phyloP scores from a whole-genome alignment of 2,329 filamentous ascomycete species.

The Aspergillus neotritici region DNA sequence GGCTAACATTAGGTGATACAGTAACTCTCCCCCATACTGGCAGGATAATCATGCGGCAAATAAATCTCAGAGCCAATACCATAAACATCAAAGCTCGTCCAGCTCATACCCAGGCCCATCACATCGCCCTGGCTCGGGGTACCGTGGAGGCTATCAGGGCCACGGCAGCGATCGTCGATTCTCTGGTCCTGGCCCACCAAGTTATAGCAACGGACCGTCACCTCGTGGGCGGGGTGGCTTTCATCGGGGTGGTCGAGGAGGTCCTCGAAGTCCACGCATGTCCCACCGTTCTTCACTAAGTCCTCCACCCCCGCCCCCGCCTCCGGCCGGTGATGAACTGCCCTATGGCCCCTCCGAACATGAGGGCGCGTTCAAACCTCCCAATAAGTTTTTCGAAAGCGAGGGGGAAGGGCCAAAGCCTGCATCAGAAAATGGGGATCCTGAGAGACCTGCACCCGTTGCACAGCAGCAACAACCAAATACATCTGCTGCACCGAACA shows the following conservation, averaged over 20 bases:
- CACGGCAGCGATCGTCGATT: constrained; percentile 42
- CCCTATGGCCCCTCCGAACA: constrained; percentile 45
- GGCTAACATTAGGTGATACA: constrained; percentile 41
- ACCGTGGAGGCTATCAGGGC: constrained; percentile 56
- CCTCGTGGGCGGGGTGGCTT: constrained; percentile 56
- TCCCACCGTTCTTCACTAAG: constrained; percentile 27
- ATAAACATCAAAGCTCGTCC: constrained; percentile 46
- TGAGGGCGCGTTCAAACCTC: constrained; percentile 58
- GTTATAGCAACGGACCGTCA: constrained; percentile 36
- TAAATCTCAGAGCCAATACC: constrained; percentile 52
- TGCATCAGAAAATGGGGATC: constrained; percentile 30
- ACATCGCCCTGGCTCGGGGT: constrained; percentile 48
- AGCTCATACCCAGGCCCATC: constrained; percentile 54
- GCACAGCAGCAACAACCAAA: constrained; percentile 48
- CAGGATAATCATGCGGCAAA: constrained; percentile 51
- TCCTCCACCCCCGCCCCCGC: constrained; percentile 23
- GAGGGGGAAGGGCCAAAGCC: constrained; percentile 57
- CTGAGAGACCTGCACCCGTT: constrained; percentile 50
- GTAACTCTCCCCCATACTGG: constrained; percentile 59
- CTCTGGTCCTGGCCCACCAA: constrained; percentile 43
- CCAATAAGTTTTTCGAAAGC: constrained; percentile 56
- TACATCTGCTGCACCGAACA: constrained; percentile 49
- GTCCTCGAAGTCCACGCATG: constrained; percentile 34
- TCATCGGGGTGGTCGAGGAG: constrained; percentile 56
- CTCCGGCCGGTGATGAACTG: constrained; percentile 31